Percentiles rank a stretch among this genome's conserved stretches.
These are phyloP conservation scores for Gossypium ekmanianum DNA, from an alignment of 345 rosid species.

Conservation along the genomic window DNA sequence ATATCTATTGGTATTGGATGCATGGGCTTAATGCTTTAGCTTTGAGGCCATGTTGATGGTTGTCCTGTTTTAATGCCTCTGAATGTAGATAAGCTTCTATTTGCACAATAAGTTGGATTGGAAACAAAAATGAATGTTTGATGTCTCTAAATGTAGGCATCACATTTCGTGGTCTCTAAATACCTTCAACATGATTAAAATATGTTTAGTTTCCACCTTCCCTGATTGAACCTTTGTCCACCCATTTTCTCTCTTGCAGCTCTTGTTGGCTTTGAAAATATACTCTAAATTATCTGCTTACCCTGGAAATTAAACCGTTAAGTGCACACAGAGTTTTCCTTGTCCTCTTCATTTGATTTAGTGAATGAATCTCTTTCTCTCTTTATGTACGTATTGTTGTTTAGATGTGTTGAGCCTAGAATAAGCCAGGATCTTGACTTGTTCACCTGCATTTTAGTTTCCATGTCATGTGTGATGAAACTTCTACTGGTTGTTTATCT, in stretches of 20 bases:
- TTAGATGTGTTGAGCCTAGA: not conserved
- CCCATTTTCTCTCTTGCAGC: not conserved
- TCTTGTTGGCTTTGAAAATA: not conserved
- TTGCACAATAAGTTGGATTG: not conserved
- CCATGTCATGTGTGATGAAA: not conserved
- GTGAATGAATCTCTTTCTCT: too few relatives aligned
- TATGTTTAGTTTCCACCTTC: not conserved
- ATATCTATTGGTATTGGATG: slow-evolving; percentile 3
- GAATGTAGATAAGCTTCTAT: not conserved
- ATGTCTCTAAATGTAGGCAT: not conserved
- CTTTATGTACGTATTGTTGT: not conserved
- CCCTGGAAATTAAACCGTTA: not conserved
- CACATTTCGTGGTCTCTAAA: not conserved
- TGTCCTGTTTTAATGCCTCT: not conserved
- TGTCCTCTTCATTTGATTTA: not conserved
- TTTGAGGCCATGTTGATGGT: not conserved
- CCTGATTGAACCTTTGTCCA: not conserved
- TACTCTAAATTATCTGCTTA: not conserved
- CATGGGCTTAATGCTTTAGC: not conserved
- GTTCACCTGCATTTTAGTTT: not conserved
- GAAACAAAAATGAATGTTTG: not conserved
- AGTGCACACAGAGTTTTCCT: not conserved
- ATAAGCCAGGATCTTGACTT: not conserved
- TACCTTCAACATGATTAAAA: not conserved
- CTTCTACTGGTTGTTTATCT: not conserved